Percentiles rank a stretch among this genome's conserved stretches.
phyloP scores from a whole-genome alignment of 495 filamentous ascomycete species.

The Podospora australis region DNA sequence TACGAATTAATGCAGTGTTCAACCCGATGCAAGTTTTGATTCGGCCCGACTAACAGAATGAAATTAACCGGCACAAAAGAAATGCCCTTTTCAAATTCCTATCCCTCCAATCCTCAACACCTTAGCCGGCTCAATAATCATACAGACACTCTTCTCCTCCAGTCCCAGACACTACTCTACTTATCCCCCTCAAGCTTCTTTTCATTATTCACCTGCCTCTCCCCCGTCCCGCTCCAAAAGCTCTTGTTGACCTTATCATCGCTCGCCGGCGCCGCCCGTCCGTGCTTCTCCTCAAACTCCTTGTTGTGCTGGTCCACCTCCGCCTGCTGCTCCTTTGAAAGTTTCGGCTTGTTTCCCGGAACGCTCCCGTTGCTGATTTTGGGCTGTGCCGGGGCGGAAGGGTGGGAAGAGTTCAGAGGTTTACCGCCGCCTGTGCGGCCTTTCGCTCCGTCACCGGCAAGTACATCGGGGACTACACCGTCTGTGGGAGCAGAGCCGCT shows the following conservation, averaged over 20 bases:
- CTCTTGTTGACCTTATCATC: conserved; percentile 45
- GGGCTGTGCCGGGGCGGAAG: conserved; percentile 34
- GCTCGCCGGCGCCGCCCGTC: conserved; percentile 27
- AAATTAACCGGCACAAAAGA: no score
- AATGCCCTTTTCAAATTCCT: no score
- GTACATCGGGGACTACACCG: conserved; percentile 14
- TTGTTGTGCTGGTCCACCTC: conserved; percentile 47
- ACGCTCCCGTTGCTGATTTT: conserved; percentile 40
- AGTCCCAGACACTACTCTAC: no score
- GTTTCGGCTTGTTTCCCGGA: conserved; percentile 25
- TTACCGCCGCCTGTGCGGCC: conserved; percentile 35
- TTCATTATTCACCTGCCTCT: conserved; percentile 1
- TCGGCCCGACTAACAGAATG: no score
- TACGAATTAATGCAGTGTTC: no score
- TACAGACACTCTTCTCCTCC: no score
- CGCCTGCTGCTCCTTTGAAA: conserved; percentile 40
- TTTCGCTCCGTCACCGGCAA: conserved; percentile 27
- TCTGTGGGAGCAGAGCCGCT: no score
- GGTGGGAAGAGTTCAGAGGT: conserved; percentile 35
- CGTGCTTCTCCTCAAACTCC: conserved; percentile 46
- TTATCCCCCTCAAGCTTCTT: no score
- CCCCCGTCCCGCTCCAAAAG: conserved; percentile 36
- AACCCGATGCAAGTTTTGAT: no score
- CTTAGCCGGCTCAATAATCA: no score
- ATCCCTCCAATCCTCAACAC: no score